Evolutionary conservation across 352 stramenopile genomes (phyloP), one percentile per base, ranked within the genome.

Genomic region (Blastocystis sp.): DNA sequence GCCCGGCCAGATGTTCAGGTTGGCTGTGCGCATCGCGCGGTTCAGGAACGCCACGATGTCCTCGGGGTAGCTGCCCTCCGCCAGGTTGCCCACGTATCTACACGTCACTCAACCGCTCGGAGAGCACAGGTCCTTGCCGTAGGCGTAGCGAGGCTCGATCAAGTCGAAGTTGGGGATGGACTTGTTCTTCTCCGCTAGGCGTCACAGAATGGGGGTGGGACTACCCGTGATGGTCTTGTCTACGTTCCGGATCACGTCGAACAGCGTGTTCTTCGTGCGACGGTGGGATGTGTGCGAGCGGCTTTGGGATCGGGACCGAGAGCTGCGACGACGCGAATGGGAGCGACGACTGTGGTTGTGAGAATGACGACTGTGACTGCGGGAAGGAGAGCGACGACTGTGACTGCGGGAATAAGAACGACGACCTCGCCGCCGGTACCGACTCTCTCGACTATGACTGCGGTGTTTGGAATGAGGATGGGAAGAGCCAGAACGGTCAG

Each of bases 1-100:
- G 6, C 71, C 71, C 11, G 71, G 71, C 71, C 71, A 81, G 4
- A 54, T 45, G 43, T 81, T 81, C 9, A 81, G 71, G 66, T 65
- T 57, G 3, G 71, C 71, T 24, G 71, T 59, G 14, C 43, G 24
- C 71, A 81, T 81, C 10, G 71, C 71, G 6, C 54, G 71, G 71
- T 81, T 81, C 10, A 66, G 59, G 66, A 81, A 81, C 10, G 54
- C 71, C 4, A 81, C 43, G 48, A 81, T 54, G 59, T 81, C 71
- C 43, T 81, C 71, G 7, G 71, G 71, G 43, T 63, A 59, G 38
- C 40, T 81, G 2, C 71, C 71, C 40, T 81, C 71, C 28, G 45
- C 9, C 21, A 81, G 64, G 59, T 81, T 81, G 19, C 71, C 71
- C 54, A 81, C 71, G n/a, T 81, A 81, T 0, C 28, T 34, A 34